Evolutionary conservation across 345 rosid genomes (phyloP).

Genomic region (Acer negundo): DNA sequence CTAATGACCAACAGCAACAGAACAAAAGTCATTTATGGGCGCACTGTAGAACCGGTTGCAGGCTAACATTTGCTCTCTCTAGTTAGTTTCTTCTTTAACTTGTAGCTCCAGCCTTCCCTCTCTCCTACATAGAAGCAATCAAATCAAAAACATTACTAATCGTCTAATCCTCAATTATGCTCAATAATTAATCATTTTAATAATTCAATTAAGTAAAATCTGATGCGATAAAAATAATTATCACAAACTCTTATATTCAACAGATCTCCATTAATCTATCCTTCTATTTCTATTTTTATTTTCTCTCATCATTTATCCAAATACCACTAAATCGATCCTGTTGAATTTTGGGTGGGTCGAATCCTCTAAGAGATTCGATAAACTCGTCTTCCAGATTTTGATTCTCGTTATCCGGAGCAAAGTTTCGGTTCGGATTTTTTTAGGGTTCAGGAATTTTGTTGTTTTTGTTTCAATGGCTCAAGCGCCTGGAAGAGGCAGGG

Average conservation of each 20-base stretch:
- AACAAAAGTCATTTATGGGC: background rate
- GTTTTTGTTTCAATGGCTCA: slow-evolving; percentile 59
- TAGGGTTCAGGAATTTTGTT: slow-evolving; percentile 25
- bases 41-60: background rate
- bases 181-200: slow-evolving; percentile 1
- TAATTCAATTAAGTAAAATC: background rate
- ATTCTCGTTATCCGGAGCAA: slow-evolving; percentile 22
- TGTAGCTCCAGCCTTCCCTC: slow-evolving; percentile 11
- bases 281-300: no score
- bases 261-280: background rate
- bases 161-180: slow-evolving; percentile 17
- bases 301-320: slow-evolving; percentile 25
- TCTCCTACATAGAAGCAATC: slow-evolving; percentile 5
- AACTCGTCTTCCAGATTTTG: slow-evolving; percentile 27
- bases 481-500: slow-evolving; percentile 57
- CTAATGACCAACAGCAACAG: background rate
- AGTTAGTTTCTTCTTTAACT: background rate
- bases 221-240: background rate
- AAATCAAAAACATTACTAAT: background rate
- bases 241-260: background rate
- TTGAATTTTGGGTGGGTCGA: slow-evolving; percentile 38
- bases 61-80: background rate
- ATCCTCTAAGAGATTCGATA: slow-evolving; percentile 32
- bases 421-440: slow-evolving; percentile 20
- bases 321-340: slow-evolving; percentile 22